Evolutionary conservation across 495 filamentous ascomycete genomes (phyloP), one percentile per base, ranked within the genome.

Genomic region (Cenococcum geophilum): DNA sequence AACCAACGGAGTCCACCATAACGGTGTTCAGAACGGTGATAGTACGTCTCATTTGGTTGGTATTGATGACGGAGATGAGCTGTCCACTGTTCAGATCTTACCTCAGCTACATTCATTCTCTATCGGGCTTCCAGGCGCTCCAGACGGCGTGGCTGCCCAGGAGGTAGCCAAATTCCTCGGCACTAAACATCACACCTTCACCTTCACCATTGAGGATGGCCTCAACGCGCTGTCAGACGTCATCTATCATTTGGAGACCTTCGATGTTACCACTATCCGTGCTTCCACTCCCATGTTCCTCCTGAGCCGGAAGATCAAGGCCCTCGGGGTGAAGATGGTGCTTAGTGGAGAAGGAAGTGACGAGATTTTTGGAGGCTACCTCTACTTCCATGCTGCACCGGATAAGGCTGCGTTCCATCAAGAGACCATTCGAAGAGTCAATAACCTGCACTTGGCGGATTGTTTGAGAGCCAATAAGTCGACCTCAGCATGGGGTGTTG

Each of bases 261-360:
- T 89, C 76, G 93, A 98, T 75, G 95, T 98, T 16, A 98, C 93
- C 58, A 98, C 93, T 16, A 96, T 98, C 73, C 90, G 93, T 75
- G 93, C 93, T 43, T 97, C 95, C 20, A 98, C 93, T 5, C 93
- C 93, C 58, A 98, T 98, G 93, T 98, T 95, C 78, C 81, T 98
- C 55, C 84, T 98, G 14, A 90, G 88, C 64, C 87, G 93, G 69
- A 98, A 97, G 78, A 97, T 98, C 80, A 98, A 98, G 80, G 93
- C 91, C 18, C 87, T 96, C 82, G 95, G 93, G 62, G 89, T 98
- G 58, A 98, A 98, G 83, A 98, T 98, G 93, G 93, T 98, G 59
- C 81, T 98, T 45, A 91, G 86, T 71, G 93, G 93, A 58, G 93
- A 98, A 78, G 93, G 93, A 60, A 90, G 86, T 70, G 93, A 98